A percentile compares a stretch with the other conserved stretches of the same genome.
phyloP scores from a whole-genome alignment of 164 flowering plant species.

The Euptelea pleiosperma region DNA sequence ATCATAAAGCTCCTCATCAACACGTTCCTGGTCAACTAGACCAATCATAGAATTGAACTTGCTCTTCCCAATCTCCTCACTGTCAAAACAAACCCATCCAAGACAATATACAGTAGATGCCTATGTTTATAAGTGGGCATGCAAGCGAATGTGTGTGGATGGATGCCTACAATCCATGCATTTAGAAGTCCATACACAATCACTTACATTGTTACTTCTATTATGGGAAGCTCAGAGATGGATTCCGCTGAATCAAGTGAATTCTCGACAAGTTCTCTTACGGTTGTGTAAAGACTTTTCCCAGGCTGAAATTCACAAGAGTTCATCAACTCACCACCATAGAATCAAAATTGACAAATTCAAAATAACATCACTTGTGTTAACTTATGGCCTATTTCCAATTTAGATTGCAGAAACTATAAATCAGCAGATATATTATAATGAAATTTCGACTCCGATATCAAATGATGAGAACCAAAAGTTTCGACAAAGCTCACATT shows the following conservation, averaged over 20 bases:
- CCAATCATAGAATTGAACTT: constrained; percentile 96
- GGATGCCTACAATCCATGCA: background rate
- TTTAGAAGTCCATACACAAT: background rate
- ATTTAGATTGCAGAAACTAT: no score
- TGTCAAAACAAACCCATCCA: constrained; percentile 23
- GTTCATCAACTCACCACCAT: constrained; percentile 10
- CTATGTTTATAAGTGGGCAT: no score
- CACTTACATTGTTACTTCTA: constrained; percentile 88
- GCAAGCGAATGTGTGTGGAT: background rate
- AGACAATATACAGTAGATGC: background rate
- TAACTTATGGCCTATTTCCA: no score
- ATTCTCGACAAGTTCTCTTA: constrained; percentile 94
- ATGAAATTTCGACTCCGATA: background rate
- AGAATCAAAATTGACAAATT: background rate
- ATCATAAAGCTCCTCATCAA: constrained; percentile 86
- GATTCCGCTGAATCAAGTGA: constrained; percentile 96
- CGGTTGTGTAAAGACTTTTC: constrained; percentile 87
- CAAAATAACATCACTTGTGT: background rate
- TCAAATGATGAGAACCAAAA: background rate
- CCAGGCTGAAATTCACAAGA: constrained; percentile 64
- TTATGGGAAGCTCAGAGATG: constrained; percentile 82
- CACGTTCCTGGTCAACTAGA: constrained; percentile 79
- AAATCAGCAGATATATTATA: background rate
- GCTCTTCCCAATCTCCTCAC: constrained; percentile 87
- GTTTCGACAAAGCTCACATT: no score